Evolutionary conservation across 768 basidiomycete genomes (phyloP).

Genomic region (Pisolithus sp.): DNA sequence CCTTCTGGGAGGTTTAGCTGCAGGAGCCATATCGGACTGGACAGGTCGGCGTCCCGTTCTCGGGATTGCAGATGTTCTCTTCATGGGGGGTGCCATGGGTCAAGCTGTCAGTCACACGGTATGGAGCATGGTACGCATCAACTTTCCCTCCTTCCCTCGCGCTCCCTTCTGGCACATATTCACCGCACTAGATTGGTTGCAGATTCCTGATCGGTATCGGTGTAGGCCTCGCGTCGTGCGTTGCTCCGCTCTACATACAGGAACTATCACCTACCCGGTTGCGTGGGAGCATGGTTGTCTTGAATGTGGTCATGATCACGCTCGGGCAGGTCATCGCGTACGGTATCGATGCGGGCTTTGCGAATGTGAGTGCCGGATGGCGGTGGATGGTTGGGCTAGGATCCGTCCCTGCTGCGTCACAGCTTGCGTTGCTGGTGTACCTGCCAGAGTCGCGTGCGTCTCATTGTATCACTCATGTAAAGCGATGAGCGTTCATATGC

Average conservation of each 20-base stretch:
- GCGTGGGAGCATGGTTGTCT: slow-evolving; percentile 71
- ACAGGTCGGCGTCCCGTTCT: slow-evolving; percentile 62
- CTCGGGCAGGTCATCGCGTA: slow-evolving; percentile 77
- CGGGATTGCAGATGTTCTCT: slow-evolving; percentile 61
- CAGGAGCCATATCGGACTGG: slow-evolving; percentile 66
- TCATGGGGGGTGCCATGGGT: slow-evolving; percentile 66
- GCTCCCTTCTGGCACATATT: not conserved
- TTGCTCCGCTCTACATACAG: slow-evolving; percentile 79
- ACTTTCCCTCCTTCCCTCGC: not conserved
- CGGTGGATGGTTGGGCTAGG: slow-evolving; percentile 82
- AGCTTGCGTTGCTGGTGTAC: slow-evolving; percentile 53
- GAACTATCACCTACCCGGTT: slow-evolving; percentile 72
- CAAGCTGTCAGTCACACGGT: slow-evolving; percentile 68
- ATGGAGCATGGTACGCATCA: slow-evolving; percentile 53
- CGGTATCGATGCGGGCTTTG: slow-evolving; percentile 64
- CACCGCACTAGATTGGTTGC: slow-evolving; percentile 48
- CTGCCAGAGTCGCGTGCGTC: slow-evolving; percentile 74
- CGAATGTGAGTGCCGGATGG: slow-evolving; percentile 59
- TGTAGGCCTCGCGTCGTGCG: slow-evolving; percentile 70
- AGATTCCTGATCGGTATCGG: slow-evolving; percentile 71
- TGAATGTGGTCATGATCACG: slow-evolving; percentile 81
- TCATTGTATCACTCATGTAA: not conserved
- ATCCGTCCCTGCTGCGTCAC: slow-evolving; percentile 59
- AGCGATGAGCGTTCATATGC: not conserved
- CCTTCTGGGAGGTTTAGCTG: slow-evolving; percentile 63